Evolutionary conservation across 2,329 filamentous ascomycete genomes (phyloP).

Genomic region (Colletotrichum tropicicola): DNA sequence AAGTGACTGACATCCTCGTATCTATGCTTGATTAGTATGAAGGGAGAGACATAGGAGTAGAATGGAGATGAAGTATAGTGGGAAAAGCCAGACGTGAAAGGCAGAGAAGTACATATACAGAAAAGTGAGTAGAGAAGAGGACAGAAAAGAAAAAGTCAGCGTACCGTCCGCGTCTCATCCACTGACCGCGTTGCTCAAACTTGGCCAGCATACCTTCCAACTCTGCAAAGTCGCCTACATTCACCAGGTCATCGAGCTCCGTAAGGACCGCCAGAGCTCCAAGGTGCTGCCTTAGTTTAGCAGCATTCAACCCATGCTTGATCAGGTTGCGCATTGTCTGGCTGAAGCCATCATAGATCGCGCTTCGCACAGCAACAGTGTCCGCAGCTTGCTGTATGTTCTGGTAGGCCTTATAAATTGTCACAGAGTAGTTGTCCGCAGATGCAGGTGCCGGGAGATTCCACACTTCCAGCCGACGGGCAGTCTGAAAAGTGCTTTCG

Average conservation of each 20-base stretch:
- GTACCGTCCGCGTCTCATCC: constrained; percentile 86
- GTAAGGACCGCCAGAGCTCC: constrained; percentile 76
- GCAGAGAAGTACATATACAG: no score
- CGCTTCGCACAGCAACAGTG: constrained; percentile 58
- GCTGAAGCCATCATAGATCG: constrained; percentile 71
- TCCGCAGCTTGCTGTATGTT: constrained; percentile 75
- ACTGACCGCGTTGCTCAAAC: constrained; percentile 73
- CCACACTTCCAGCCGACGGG: constrained; percentile 89
- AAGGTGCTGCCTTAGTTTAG: constrained; percentile 62
- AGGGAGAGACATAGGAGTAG: no score
- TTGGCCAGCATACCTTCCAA: constrained; percentile 68
- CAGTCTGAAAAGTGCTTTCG: constrained; percentile 80
- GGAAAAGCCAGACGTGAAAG: no score
- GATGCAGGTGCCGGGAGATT: constrained; percentile 79
- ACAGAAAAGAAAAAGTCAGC: constrained; percentile 37
- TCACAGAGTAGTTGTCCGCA: constrained; percentile 70
- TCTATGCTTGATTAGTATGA: constrained; percentile 48
- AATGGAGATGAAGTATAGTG: no score
- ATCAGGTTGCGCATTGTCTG: constrained; percentile 68
- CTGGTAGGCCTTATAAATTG: constrained; percentile 84
- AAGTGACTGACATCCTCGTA: constrained; percentile 83
- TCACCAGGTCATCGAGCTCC: constrained; percentile 82
- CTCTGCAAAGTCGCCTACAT: constrained; percentile 65
- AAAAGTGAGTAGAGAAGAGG: no score
- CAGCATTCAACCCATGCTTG: constrained; percentile 57